Conservation (phyloP, 2,329 filamentous ascomycete species). For the Xylariales sp. region DNA sequence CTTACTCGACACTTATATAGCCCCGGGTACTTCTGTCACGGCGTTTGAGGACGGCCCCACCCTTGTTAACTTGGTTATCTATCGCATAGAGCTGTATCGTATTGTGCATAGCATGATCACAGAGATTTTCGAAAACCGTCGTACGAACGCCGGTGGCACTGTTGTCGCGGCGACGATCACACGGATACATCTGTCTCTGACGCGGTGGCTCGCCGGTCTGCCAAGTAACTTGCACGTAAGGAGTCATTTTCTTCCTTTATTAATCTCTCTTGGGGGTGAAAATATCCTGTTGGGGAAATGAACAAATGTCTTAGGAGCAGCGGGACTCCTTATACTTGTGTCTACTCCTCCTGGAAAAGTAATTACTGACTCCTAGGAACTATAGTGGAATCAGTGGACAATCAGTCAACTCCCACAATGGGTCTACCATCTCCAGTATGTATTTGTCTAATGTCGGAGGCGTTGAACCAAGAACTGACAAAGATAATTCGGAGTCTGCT, state of each 20-base stretch:
- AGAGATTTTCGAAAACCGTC: slow-evolving; percentile 62
- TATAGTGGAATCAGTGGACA: slow-evolving; percentile 61
- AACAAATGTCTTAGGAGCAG: too few species aligned
- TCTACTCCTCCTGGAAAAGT: too few species aligned
- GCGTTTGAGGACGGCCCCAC: slow-evolving; percentile 60
- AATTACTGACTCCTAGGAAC: too few species aligned
- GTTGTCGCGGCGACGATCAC: slow-evolving; percentile 57
- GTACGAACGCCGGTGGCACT: slow-evolving; percentile 54
- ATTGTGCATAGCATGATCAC: slow-evolving; percentile 63
- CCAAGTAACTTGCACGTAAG: slow-evolving; percentile 56
- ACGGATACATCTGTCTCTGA: slow-evolving; percentile 60
- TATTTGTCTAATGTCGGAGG: slow-evolving; percentile 9
- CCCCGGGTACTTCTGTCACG: slow-evolving; percentile 56
- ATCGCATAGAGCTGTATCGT: slow-evolving; percentile 61
- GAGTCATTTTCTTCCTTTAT: too few species aligned
- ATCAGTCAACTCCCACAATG: slow-evolving; percentile 58
- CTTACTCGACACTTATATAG: slow-evolving; percentile 61
- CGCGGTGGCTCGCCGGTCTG: slow-evolving; percentile 59
- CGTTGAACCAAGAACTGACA: slow-evolving; percentile 22
- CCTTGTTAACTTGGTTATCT: slow-evolving; percentile 59
- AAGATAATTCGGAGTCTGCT: slow-evolving; percentile 52
- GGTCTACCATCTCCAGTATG: slow-evolving; percentile 59
- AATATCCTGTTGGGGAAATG: too few species aligned
- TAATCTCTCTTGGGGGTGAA: too few species aligned
- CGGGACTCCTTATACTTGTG: too few species aligned